Base-by-base conservation (phyloP, 2,329 filamentous ascomycete species). In the Ustilaginoidea virens region DNA sequence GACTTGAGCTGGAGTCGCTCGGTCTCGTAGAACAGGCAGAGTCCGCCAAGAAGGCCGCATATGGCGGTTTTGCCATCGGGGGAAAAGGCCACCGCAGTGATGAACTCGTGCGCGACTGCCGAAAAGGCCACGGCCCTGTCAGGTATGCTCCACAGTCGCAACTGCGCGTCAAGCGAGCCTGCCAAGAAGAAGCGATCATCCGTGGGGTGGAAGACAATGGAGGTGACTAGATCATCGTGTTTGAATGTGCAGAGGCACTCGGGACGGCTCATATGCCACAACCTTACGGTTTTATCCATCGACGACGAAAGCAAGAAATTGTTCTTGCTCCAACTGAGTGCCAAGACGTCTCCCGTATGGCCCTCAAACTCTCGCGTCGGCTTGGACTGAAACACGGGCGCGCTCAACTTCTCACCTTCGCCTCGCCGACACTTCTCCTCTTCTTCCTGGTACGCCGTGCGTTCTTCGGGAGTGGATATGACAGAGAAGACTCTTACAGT, bases 321-420 rank as follows among this genome's bases (percentile, higher is more conserved):
- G 54, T 98, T 98, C 63, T 96, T 98, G 59, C 87, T 96, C 90
- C 90, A 98, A 49, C 82, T 92, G 34, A 98, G 52, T 47, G 93
- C 87, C 38, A 98, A 58, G 5, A 98, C 74, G 40, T 92, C 86
- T 11, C 79, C 76, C 1, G 72, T 77, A 47, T 98, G 90, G 4
- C 85, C 86, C 30, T 68, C 58, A 39, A 90, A 94, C 45, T 93
- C 80, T 31, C 76, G 69, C 7, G 81, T 51, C 0, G 86, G 81
- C 43, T 80, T 79, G 28, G 71, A 70, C 37, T 74, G 73, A 47
- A 98, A 96, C 1, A 98, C 87, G 2, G 87, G 87, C 1, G 90
- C 87, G 41, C 80, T 92, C 26, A 96, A 59, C 37, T 72, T 74
- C 38, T 77, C 69, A 6, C 60, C 64, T 9, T 39, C 44, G 4